These are phyloP conservation scores for Helianthus annuus DNA, from an alignment of 129 eudicot species.

Conservation along the genomic window DNA sequence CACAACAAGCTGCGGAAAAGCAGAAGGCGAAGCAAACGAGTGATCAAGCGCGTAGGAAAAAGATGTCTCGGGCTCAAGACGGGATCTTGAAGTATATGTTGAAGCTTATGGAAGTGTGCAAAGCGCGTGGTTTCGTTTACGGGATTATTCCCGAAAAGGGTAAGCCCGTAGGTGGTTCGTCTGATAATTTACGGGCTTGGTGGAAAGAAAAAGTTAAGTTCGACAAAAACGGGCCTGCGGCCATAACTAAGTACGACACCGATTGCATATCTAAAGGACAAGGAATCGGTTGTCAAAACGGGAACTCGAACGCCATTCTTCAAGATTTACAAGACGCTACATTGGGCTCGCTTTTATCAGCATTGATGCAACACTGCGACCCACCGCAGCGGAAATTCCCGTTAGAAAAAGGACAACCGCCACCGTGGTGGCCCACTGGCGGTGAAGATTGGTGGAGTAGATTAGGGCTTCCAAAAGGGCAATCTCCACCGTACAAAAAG, in stretches of 20 bases:
- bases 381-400: conserved; percentile 90
- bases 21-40: conserved; percentile 59
- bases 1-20: conserved; percentile 72
- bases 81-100: conserved; percentile 93
- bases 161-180: conserved; percentile 88
- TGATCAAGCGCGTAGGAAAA: conserved; percentile 89
- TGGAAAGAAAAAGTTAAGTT: conserved; percentile 98
- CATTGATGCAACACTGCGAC: conserved; percentile 91
- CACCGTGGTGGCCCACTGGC: conserved; percentile 99
- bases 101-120: conserved; percentile 97
- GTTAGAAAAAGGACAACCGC: conserved; percentile 76
- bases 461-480: conserved; percentile 69
- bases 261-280: conserved; percentile 54
- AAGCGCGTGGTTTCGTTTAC: conserved; percentile 87
- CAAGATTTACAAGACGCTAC: conserved; percentile 97
- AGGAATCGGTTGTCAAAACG: conserved; percentile 42
- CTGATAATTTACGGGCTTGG: conserved; percentile 94
- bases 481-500: conserved; percentile 84
- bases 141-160: conserved; percentile 97
- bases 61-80: conserved; percentile 93
- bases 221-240: conserved; percentile 92
- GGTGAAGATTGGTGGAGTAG: conserved; percentile 81
- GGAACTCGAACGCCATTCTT: conserved; percentile 49
- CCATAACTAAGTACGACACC: conserved; percentile 65
- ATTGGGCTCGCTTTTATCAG: conserved; percentile 83